Evolutionary conservation across 345 rosid genomes (phyloP), one percentile per base, ranked within the genome.

Genomic region (Salix caprea): DNA sequence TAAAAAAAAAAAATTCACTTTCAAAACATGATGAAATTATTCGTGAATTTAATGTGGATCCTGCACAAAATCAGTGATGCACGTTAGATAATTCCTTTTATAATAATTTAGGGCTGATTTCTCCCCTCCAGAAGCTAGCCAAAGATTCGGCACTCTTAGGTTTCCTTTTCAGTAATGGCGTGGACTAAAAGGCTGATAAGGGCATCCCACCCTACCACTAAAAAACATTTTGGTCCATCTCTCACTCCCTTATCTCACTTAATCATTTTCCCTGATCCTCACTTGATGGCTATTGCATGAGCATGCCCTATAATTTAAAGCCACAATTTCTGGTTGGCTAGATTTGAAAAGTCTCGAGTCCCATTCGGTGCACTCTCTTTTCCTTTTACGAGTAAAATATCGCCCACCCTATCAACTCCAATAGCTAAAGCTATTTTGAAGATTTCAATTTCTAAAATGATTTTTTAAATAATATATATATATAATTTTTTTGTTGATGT

Each of bases 241-340:
- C 50, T 18, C 28, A 67, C 72, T 46, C 79, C 74, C 75, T 81
- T 52, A 76, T 81, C 83, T 65, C 69, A 44, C 52, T 76, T 69
- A 86, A 88, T 85, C 83, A 82, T 88, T 86, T 73, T 48, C 68
- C 67, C 81, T 85, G 85, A 89, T 86, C 86, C 68, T 84, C 78
- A 71, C 82, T 88, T 86, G 86, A 82, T 87, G 84, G 80, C 83
- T 84, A 82, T 85, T 82, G 54, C 79, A 74, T 32, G 68, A 74
- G 72, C 69, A 72, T 83, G 90, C 84, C 24, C 54, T 86, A 82
- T 76, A 82, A 84, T 80, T 79, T 77, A 81, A 86, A 85, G 88
- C 81, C 80, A 82, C 85, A 81, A 32, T 81, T 82, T 60, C 42
- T 62, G 3, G 21, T 50, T 72, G 26, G n/a, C 65, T 68, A 28